phyloP scores from a whole-genome alignment of 345 rosid genomes.

The Cardamine resedifolia region DNA sequence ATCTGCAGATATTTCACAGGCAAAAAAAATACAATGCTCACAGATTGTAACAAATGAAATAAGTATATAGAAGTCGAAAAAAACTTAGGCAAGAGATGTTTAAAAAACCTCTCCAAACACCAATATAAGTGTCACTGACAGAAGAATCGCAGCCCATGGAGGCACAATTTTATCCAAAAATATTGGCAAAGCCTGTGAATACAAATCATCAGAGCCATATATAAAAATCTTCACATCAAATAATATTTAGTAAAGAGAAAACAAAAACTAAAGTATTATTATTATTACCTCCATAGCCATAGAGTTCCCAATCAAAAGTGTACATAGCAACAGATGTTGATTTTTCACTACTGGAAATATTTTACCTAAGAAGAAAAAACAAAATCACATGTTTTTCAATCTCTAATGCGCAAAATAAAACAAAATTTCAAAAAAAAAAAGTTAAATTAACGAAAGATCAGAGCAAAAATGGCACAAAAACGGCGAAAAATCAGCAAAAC shows the following conservation, averaged over 20 bases:
- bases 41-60: background rate
- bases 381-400: background rate
- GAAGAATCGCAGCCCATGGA: slow-evolving; percentile 72
- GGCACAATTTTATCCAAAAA: slow-evolving; percentile 85
- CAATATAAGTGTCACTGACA: slow-evolving; percentile 82
- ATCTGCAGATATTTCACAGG: slow-evolving; percentile 45
- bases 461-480: background rate
- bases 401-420: no score
- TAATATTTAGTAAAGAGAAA: slow-evolving; percentile 8
- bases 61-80: background rate
- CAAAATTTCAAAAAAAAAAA: background rate
- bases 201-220: background rate
- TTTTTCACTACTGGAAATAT: slow-evolving; percentile 91
- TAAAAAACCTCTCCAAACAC: slow-evolving; percentile 88
- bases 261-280: background rate
- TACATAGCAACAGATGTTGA: slow-evolving; percentile 90
- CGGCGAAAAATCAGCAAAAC: background rate
- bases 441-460: background rate
- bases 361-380: slow-evolving; percentile 52
- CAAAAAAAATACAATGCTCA: background rate
- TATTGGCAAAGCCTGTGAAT: slow-evolving; percentile 69
- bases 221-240: background rate
- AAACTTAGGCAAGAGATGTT: background rate
- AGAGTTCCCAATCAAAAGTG: slow-evolving; percentile 89
- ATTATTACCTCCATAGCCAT: slow-evolving; percentile 86